These are phyloP conservation scores for Cenchrus americanus DNA, from an alignment of 176 grass and related monocot genomes.

Conservation along the genomic window DNA sequence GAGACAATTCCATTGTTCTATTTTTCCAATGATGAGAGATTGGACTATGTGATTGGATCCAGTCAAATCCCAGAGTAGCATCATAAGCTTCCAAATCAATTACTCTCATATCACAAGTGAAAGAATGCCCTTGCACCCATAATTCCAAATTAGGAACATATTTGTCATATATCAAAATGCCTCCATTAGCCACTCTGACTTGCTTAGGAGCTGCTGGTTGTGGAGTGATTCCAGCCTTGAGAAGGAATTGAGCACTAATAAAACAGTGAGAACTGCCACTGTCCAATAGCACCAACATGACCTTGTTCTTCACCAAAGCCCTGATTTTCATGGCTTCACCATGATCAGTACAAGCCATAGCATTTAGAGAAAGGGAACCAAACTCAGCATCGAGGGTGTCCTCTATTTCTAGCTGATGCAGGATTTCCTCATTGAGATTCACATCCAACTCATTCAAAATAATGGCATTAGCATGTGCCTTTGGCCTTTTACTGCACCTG, in stretches of 20 bases:
- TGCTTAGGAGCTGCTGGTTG: no score
- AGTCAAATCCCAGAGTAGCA: neutral
- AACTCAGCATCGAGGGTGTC: neutral
- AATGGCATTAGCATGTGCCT: neutral
- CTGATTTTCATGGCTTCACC: neutral
- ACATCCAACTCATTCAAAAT: neutral
- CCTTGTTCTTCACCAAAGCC: neutral
- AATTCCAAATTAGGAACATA: neutral
- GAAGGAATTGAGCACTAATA: neutral
- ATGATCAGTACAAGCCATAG: no score
- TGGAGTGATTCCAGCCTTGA: neutral
- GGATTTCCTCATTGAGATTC: neutral
- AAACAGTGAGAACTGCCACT: neutral
- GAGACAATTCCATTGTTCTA: neutral
- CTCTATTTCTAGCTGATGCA: neutral
- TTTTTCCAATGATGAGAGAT: neutral
- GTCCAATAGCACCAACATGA: neutral
- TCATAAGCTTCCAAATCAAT: neutral
- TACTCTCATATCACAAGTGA: neutral
- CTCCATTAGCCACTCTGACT: no score
- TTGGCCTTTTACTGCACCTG: neutral
- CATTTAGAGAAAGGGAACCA: neutral
- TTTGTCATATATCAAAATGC: neutral
- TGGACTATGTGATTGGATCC: neutral
- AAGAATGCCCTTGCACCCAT: neutral